phyloP scores from a whole-genome alignment of 2,329 filamentous ascomycete species.

The Pseudogymnoascus pannorum region DNA sequence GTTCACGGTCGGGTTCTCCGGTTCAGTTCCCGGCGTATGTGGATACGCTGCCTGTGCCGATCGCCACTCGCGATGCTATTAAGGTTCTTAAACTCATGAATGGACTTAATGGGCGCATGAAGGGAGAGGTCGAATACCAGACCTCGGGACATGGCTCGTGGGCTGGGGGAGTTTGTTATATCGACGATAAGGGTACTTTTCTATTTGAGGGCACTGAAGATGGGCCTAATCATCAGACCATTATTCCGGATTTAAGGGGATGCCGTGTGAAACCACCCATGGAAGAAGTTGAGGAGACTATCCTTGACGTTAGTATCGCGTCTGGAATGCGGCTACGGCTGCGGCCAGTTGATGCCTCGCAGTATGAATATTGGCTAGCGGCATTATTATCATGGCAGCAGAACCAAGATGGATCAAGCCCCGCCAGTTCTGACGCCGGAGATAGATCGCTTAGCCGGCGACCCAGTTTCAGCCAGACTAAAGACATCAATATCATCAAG shows the following conservation, averaged over 20 bases:
- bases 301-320: constrained; percentile 48
- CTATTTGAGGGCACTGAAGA: constrained; percentile 67
- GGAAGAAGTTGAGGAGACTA: constrained; percentile 38
- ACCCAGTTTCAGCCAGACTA: constrained; percentile 41
- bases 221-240: constrained; percentile 54
- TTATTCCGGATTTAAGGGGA: constrained; percentile 68
- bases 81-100: constrained; percentile 71
- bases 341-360: constrained; percentile 54
- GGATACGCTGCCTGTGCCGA: constrained; percentile 51
- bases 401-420: constrained; percentile 14
- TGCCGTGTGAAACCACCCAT: constrained; percentile 59
- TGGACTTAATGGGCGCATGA: constrained; percentile 70
- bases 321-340: constrained; percentile 56
- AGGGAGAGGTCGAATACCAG: constrained; percentile 68
- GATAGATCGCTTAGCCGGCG: constrained; percentile 30
- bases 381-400: constrained; percentile 78
- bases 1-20: neutral
- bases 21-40: constrained; percentile 38
- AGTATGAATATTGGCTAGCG: constrained; percentile 74
- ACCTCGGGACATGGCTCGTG: constrained; percentile 54
- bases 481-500: constrained; percentile 83
- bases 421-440: neutral
- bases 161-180: constrained; percentile 66
- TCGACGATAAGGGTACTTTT: constrained; percentile 67
- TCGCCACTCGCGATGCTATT: constrained; percentile 60